These are phyloP conservation scores for Craspedostauros australis DNA, from an alignment of 108 stramenopile species.

Conservation along the genomic window DNA sequence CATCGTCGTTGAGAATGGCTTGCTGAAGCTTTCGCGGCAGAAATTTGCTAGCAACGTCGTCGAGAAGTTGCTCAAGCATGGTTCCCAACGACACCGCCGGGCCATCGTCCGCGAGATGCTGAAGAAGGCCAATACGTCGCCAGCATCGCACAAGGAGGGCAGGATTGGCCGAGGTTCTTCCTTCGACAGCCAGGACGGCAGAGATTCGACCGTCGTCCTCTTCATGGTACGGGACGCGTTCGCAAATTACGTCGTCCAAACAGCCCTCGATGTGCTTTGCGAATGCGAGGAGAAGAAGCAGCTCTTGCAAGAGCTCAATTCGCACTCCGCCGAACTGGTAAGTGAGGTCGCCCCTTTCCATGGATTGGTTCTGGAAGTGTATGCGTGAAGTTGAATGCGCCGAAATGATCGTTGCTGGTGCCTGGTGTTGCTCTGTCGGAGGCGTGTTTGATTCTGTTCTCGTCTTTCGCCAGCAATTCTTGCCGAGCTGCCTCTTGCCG, in stretches of 20 bases:
- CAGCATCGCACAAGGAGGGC: slow-evolving; percentile 1
- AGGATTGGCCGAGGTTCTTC: background rate
- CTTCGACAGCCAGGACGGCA: background rate
- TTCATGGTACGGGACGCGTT: slow-evolving; percentile 96
- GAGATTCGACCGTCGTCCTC: slow-evolving; percentile 66
- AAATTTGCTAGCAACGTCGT: slow-evolving; percentile 98
- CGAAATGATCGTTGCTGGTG: too few relatives aligned
- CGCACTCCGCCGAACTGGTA: slow-evolving; percentile 72
- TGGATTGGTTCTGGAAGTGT: background rate
- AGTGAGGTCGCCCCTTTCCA: slow-evolving; percentile 19
- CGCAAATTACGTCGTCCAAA: slow-evolving; percentile 93
- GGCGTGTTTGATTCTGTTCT: too few relatives aligned
- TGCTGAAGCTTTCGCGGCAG: slow-evolving; percentile 88
- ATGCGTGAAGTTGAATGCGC: too few relatives aligned
- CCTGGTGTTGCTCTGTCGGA: too few relatives aligned
- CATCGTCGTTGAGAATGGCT: slow-evolving; percentile 70
- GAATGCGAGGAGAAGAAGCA: slow-evolving; percentile 61
- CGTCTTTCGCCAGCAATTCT: too few relatives aligned
- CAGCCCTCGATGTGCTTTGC: slow-evolving; percentile 76
- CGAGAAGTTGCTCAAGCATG: slow-evolving; percentile 93
- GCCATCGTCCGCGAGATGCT: slow-evolving; percentile 77
- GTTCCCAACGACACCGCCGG: slow-evolving; percentile 72
- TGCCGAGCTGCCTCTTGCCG: background rate
- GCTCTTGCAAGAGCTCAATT: slow-evolving; percentile 62
- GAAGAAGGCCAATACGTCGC: slow-evolving; percentile 8